Percentiles rank a stretch among this genome's conserved stretches.
Conservation (phyloP, 208 protist species). For the Naegleria fowleri region DNA sequence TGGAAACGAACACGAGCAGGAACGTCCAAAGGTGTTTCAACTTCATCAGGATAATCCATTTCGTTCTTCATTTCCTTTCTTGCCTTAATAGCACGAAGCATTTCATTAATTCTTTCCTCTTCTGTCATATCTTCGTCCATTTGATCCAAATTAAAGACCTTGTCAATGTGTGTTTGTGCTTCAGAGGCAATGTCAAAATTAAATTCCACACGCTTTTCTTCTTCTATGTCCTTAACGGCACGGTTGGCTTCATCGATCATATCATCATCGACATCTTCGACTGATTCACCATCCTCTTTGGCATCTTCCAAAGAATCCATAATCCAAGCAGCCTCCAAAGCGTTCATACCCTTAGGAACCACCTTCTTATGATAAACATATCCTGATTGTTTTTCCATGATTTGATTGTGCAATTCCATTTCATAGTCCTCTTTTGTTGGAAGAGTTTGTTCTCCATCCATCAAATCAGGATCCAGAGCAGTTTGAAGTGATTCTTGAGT, state of each 20-base stretch:
- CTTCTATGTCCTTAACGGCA: slow-evolving; percentile 30
- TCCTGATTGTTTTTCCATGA: background rate
- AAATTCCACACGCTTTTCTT: background rate
- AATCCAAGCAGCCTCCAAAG: slow-evolving; percentile 61
- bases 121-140: slow-evolving; percentile 33
- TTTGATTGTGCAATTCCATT: background rate
- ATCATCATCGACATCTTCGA: slow-evolving; percentile 35
- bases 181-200: slow-evolving; percentile 26
- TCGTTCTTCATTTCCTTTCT: slow-evolving; percentile 47
- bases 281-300: slow-evolving; percentile 39
- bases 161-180: slow-evolving; percentile 36
- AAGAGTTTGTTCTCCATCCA: slow-evolving; percentile 56
- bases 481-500: slow-evolving; percentile 42
- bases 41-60: slow-evolving; percentile 66
- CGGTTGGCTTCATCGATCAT: slow-evolving; percentile 30
- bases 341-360: slow-evolving; percentile 46
- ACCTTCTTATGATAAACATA: slow-evolving; percentile 36
- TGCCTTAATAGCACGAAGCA: background rate
- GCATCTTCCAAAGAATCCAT: slow-evolving; percentile 34
- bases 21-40: slow-evolving; percentile 55
- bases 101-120: slow-evolving; percentile 31
- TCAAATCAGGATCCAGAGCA: slow-evolving; percentile 39
- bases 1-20: slow-evolving; percentile 54
- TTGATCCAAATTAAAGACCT: slow-evolving; percentile 31
- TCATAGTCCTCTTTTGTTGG: slow-evolving; percentile 51